phyloP scores from a whole-genome alignment of 1,284 basidiomycete species.

The Porodaedalea pini region DNA sequence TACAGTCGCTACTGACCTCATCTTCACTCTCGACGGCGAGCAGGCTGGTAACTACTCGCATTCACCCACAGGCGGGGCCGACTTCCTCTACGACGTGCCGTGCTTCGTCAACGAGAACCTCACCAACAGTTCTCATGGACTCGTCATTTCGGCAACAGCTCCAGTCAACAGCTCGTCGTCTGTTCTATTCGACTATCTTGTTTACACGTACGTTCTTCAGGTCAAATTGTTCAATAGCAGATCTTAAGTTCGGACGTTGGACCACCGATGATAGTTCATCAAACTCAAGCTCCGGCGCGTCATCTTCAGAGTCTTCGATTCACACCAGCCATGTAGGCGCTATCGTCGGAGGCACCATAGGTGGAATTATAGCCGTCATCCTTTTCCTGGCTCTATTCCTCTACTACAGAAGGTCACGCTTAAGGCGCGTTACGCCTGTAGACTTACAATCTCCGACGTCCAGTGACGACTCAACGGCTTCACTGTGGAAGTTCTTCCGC shows the following conservation, averaged over 20 bases:
- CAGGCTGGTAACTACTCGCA: conserved; percentile 5
- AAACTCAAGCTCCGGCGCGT: too few species aligned
- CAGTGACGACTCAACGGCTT: too few species aligned
- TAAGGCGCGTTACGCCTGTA: too few species aligned
- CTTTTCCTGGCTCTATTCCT: too few species aligned
- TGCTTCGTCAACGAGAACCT: conserved; percentile 5
- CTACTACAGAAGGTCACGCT: too few species aligned
- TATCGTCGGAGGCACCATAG: too few species aligned
- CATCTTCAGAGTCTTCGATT: too few species aligned
- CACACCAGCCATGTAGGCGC: too few species aligned
- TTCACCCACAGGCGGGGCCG: neutral
- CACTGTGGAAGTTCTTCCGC: too few species aligned
- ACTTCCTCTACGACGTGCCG: conserved; percentile 15
- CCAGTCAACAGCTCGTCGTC: neutral
- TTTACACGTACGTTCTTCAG: conserved; percentile 17
- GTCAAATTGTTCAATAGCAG: too few species aligned
- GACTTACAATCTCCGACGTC: too few species aligned
- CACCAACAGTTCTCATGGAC: neutral
- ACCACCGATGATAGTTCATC: neutral
- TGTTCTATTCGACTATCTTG: conserved; percentile 17
- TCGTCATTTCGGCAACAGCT: conserved; percentile 7
- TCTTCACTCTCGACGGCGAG: conserved; percentile 11
- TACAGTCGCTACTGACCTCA: conserved; percentile 12
- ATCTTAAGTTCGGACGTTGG: neutral
- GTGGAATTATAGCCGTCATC: too few species aligned